Evolutionary conservation across 495 filamentous ascomycete species (phyloP).

Genomic region (Aspergillus incahuasiensis): DNA sequence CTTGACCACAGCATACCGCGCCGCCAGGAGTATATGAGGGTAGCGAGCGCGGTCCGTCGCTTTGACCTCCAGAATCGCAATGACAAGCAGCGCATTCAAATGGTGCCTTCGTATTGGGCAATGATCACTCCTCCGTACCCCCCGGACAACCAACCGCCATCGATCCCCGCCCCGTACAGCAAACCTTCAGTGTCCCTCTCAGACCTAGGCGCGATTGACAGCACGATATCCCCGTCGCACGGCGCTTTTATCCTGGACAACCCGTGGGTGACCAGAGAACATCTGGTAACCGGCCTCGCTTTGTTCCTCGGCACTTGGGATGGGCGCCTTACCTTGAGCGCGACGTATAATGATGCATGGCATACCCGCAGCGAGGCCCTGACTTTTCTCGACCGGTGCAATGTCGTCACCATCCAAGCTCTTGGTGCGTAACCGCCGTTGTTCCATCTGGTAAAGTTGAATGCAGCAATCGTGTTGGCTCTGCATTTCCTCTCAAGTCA

Average conservation of each 20-base stretch:
- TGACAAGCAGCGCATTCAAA: constrained; percentile 19
- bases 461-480: too few relatives aligned
- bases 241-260: constrained; percentile 24
- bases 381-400: background rate
- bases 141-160: constrained; percentile 11
- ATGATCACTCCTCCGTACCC: constrained; percentile 22
- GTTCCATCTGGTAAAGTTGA: too few relatives aligned
- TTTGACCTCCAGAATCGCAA: constrained; percentile 26
- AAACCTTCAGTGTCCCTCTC: constrained; percentile 35
- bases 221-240: constrained; percentile 18
- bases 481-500: too few relatives aligned
- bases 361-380: background rate
- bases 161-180: constrained; percentile 24
- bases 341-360: constrained; percentile 2
- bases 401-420: background rate
- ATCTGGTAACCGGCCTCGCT: background rate
- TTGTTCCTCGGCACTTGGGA: background rate
- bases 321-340: background rate
- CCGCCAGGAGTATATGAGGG: constrained; percentile 9
- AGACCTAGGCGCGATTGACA: constrained; percentile 33
- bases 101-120: constrained; percentile 27
- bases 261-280: constrained; percentile 28
- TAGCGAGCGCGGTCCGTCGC: constrained; percentile 17
- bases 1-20: background rate
- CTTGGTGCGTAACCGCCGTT: background rate